Percentiles rank a stretch among this genome's conserved stretches.
Conservation (phyloP, 192 early-diverging fungal genomes). For the Umbelopsis sp. region DNA sequence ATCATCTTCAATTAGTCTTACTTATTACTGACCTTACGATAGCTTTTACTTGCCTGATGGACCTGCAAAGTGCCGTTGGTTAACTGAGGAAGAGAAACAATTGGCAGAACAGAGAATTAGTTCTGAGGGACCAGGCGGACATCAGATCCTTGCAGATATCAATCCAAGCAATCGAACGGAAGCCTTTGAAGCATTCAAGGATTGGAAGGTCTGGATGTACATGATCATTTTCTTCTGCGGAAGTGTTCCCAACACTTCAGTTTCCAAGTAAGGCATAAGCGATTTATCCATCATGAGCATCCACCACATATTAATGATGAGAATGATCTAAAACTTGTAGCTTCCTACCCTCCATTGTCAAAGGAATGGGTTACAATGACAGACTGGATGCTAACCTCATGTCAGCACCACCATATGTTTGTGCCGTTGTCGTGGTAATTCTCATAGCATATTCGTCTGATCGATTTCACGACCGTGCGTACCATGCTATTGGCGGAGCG, state of each 20-base stretch:
- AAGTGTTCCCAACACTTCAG: slow-evolving; percentile 37
- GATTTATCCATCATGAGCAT: no score
- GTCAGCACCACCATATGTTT: slow-evolving; percentile 37
- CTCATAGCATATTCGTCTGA: slow-evolving; percentile 32
- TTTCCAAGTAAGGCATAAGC: slow-evolving; percentile 31
- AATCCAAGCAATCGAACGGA: slow-evolving; percentile 27
- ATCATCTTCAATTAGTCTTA: not conserved
- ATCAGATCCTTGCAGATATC: slow-evolving; percentile 29
- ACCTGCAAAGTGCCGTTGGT: slow-evolving; percentile 17
- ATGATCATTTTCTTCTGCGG: slow-evolving; percentile 42
- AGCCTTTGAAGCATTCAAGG: slow-evolving; percentile 22
- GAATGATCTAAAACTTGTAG: not conserved
- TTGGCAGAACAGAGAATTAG: slow-evolving; percentile 19
- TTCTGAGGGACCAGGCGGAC: slow-evolving; percentile 6
- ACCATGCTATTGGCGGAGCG: slow-evolving; percentile 33
- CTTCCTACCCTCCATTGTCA: slow-evolving; percentile 36
- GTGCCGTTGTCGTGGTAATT: slow-evolving; percentile 35
- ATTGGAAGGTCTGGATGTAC: slow-evolving; percentile 38
- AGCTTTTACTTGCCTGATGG: slow-evolving; percentile 33
- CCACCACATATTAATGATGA: no score
- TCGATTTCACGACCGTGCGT: slow-evolving; percentile 27
- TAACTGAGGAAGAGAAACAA: slow-evolving; percentile 20
- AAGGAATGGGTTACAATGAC: slow-evolving; percentile 34
- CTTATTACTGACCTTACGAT: not conserved
- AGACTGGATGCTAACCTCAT: slow-evolving; percentile 37